phyloP scores from a whole-genome alignment of 2,329 filamentous ascomycete species.

The Colletotrichum tabaci region DNA sequence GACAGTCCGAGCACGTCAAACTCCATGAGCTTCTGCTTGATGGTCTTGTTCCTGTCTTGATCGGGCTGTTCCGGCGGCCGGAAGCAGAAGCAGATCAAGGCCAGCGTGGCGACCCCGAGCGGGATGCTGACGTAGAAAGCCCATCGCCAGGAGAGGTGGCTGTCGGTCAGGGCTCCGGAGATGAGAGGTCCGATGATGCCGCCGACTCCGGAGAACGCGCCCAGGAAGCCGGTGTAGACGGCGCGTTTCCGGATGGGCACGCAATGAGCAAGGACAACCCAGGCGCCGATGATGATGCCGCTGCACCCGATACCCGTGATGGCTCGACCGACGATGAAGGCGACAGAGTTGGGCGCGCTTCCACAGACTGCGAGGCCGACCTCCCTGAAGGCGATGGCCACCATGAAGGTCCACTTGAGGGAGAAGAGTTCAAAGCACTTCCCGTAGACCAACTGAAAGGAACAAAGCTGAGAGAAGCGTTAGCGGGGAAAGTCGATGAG shows the following conservation, averaged over 20 bases:
- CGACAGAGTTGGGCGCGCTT: conserved; percentile 49
- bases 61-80: conserved; percentile 21
- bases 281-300: conserved; percentile 53
- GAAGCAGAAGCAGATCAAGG: conserved; percentile 49
- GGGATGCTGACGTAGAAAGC: conserved; percentile 49
- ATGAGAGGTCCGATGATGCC: conserved; percentile 46
- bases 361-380: conserved; percentile 47
- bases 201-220: conserved; percentile 57
- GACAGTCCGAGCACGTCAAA: conserved; percentile 46
- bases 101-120: conserved; percentile 45
- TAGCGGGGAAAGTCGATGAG: background rate
- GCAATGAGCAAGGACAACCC: conserved; percentile 56
- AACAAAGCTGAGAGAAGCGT: conserved; percentile 46
- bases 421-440: conserved; percentile 51
- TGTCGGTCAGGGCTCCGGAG: conserved; percentile 49
- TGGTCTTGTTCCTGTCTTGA: conserved; percentile 32
- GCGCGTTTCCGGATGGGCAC: conserved; percentile 52
- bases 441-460: conserved; percentile 49
- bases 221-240: conserved; percentile 55
- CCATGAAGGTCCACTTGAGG: conserved; percentile 48
- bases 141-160: conserved; percentile 52
- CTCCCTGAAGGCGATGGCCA: conserved; percentile 46
- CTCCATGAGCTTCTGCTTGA: conserved; percentile 42
- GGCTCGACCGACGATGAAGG: conserved; percentile 56
- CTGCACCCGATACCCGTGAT: conserved; percentile 55